These are phyloP conservation scores for Pichia deserticola DNA, from an alignment of 805 yeast species.

Conservation along the genomic window DNA sequence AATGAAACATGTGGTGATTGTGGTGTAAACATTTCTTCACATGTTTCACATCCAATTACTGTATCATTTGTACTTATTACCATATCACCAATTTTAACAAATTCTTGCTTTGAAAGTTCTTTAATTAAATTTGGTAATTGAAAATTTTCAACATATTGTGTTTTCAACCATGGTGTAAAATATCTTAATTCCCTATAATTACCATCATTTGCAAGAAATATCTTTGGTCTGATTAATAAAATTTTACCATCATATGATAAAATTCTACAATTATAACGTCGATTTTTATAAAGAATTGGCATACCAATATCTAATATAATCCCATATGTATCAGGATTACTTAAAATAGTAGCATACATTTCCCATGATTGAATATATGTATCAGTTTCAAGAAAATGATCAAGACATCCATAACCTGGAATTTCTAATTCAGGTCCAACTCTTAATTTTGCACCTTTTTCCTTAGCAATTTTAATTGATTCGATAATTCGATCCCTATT, in stretches of 20 bases:
- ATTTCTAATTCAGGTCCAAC: conserved; percentile 97
- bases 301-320: conserved; percentile 87
- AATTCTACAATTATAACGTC: conserved; percentile 87
- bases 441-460: conserved; percentile 66
- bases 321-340: conserved; percentile 60
- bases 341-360: conserved; percentile 72
- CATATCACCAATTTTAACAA: conserved; percentile 78
- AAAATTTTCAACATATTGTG: conserved; percentile 66
- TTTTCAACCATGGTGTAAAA: conserved; percentile 89
- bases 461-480: conserved; percentile 72
- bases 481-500: conserved; percentile 85
- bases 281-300: conserved; percentile 84
- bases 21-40: conserved; percentile 97
- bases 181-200: conserved; percentile 97
- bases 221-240: conserved; percentile 82
- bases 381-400: conserved; percentile 89
- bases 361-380: conserved; percentile 91
- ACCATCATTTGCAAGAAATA: conserved; percentile 94
- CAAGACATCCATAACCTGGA: conserved; percentile 91
- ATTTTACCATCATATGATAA: conserved; percentile 74
- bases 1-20: conserved; percentile 88
- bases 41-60: conserved; percentile 93
- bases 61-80: conserved; percentile 79
- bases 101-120: conserved; percentile 53
- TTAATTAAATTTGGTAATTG: conserved; percentile 66